A percentile compares a stretch with the other conserved stretches of the same genome.
phyloP scores from a whole-genome alignment of 2,329 filamentous ascomycete genomes.

The Aspergillus spinulosporus region DNA sequence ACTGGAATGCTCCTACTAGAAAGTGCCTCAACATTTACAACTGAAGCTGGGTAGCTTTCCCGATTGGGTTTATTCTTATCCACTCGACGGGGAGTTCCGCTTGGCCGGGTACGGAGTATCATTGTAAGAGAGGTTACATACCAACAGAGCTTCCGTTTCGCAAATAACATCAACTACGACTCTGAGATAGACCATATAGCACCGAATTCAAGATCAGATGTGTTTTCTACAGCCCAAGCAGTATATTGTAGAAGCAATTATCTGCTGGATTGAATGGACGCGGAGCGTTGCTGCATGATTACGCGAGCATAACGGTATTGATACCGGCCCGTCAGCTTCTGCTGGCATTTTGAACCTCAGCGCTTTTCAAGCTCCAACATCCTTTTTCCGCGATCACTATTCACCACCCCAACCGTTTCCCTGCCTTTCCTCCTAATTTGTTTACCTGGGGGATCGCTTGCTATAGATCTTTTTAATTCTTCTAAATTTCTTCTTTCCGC shows the following conservation, averaged over 20 bases:
- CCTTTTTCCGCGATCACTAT: conserved; percentile 24
- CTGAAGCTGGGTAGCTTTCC: neutral
- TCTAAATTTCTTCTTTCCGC: conserved; percentile 27
- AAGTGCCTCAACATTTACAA: neutral
- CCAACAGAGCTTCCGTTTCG: neutral
- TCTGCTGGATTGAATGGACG: conserved; percentile 20
- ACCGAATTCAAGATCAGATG: neutral
- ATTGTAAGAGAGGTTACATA: neutral
- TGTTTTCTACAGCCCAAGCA: neutral
- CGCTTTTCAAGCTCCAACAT: conserved; percentile 26
- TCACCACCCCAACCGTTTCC: conserved; percentile 23
- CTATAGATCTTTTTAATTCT: conserved; percentile 28
- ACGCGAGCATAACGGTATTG: conserved; percentile 25
- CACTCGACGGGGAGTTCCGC: conserved; percentile 13
- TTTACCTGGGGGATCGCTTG: conserved; percentile 32
- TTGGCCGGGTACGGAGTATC: conserved; percentile 6
- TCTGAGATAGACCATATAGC: neutral
- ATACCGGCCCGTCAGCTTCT: conserved; percentile 26
- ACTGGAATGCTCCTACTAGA: conserved; percentile 1
- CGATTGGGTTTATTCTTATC: conserved; percentile 17
- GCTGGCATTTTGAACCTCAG: conserved; percentile 22
- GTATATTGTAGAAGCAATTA: conserved; percentile 2
- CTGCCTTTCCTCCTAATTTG: conserved; percentile 25
- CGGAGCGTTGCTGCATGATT: conserved; percentile 20
- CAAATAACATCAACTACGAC: neutral